Evolutionary conservation across 495 filamentous ascomycete genomes (phyloP), one percentile per base, ranked within the genome.

Genomic region (Tuber brumale): DNA sequence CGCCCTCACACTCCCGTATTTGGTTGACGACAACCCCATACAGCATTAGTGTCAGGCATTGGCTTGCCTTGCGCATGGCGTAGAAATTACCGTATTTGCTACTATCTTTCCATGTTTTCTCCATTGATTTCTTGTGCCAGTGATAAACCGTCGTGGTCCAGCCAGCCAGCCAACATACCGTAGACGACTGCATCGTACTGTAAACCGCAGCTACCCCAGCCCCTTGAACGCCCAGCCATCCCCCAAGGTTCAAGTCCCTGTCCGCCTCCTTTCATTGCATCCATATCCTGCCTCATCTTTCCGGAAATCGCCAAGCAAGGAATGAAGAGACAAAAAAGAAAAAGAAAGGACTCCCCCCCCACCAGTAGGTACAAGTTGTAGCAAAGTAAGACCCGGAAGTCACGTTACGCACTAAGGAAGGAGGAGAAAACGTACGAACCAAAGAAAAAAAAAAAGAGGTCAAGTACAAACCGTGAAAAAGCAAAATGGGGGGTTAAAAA

Each of bases 251-350:
- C 57, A 71, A 74, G 77, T 72, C 76, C 77, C 76, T 76, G 70
- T 71, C 74, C 73, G 75, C 35, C 48, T 75, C 69, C 48, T 79
- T 69, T 39, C 73, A 73, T 57, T 70, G 44, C 46, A 48, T 72
- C 77, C 75, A 57, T 71, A 72, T 73, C 45, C 76, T 79, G 75
- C 78, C 72, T 76, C 78, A 80, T 79, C 70, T 75, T 76, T 72
- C 57, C 77, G 77, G 78, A 73, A 78, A 70, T 73, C 75, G 73
- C 78, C 77, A 80, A 80, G 70, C 73, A 72, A 71, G 76, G 76
- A 76, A 73, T 70, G 57, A 8, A 18, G 16, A 35, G 27, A 35
- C 12, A 66, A 66, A 19, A 35, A 35, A 66, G 35, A n/a, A 27
- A 4, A 45, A 27, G 48, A 19, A 61, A 70, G 39, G 75, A 76